Evolutionary conservation across 2,329 filamentous ascomycete genomes (phyloP), one percentile per base, ranked within the genome.

Genomic region (Ceratocystis smalleyi): DNA sequence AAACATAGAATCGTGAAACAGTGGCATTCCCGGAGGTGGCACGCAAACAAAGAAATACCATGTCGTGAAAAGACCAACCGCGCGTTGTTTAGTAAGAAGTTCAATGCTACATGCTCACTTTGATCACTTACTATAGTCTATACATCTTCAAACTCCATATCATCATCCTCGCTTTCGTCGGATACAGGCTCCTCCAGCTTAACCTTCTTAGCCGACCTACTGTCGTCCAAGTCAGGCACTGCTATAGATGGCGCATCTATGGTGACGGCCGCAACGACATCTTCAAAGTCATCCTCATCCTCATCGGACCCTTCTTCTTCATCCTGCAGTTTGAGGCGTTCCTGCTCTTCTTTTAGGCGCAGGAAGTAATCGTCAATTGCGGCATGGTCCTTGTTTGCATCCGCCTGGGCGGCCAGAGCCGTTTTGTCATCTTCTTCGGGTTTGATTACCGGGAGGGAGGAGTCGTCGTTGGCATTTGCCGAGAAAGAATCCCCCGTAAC

Each of bases 331-430:
- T 71, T 70, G 51, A 72, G 69, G 10, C 72, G 72, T 45, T 72
- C 77, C 72, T 86, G 81, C 67, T 84, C 82, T 4, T 79, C 80
- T 69, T 84, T 84, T 19, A 90, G 77, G 66, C 81, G 81, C 45
- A 81, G 81, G 71, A 88, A 90, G 65, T 87, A 83, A 63, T 83
- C 82, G 64, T 86, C 84, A 67, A 90, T 81, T 65, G 81, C 78
- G 51, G 81, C 77, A 35, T 79, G 77, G 66, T 83, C 78, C 27
- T 78, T 80, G 65, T 77, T 76, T n/a, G 79, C 76, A 30, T 77
- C 72, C 40, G 74, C 66, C 66, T 73, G 74, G 43, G 68, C 67
- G 59, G 73, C 69, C 22, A 73, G 71, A 5, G 75, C 73, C 57
- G 79, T 78, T 71, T 82, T 81, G 51, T 72, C 73, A 30, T 78